Base-by-base conservation (phyloP, 2,329 filamentous ascomycete species). In the Trichoderma sp. region DNA sequence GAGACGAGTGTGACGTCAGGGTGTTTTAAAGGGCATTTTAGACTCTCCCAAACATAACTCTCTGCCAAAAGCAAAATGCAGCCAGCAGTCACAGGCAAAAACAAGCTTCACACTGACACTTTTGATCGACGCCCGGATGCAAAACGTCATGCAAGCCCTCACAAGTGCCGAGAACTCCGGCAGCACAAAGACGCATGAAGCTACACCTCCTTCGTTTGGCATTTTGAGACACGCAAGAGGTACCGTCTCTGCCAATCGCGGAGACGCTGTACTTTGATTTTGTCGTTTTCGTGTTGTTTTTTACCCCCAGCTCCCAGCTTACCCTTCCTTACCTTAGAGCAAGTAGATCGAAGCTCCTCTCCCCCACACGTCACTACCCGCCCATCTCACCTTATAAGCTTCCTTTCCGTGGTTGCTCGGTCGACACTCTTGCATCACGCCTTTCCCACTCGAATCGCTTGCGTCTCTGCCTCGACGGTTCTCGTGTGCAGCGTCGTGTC, bases 371-470 rank as follows among this genome's bases (percentile, higher is more conserved):
- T 59, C 45, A 74, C 60, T 38, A 21, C n/a, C 66, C 63, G 56
- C n/a, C 50, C 41, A 50, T 35, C 63, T 67, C 50, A 45, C 63
- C 35, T 67, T 60, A 66, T 24, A 74, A 68, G 69, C 41, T 75
- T 69, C 56, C 53, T 33, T 27, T 59, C 60, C 53, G 50, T 33
- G 64, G 73, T 75, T 69, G 73, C 73, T 75, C 65, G 65, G 73
- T 69, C 73, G 65, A 75, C 65, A 63, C 72, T 67, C 33, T 68
- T 66, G 33, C 72, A 68, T 68, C 35, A 62, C 56, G 35, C 38
- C 60, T 72, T 63, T 45, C 63, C 45, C 33, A n/a, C 64, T 67
- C 27, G 31, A 59, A 33, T 50, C 59, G 35, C 53, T 21, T 60
- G 27, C 29, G 27, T 31, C 33, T 29, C 21, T 27, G 41, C 41